A percentile compares a stretch with the other conserved stretches of the same genome.
phyloP scores from a whole-genome alignment of 2,329 filamentous ascomycete genomes.

The Aspergillus neoniger region DNA sequence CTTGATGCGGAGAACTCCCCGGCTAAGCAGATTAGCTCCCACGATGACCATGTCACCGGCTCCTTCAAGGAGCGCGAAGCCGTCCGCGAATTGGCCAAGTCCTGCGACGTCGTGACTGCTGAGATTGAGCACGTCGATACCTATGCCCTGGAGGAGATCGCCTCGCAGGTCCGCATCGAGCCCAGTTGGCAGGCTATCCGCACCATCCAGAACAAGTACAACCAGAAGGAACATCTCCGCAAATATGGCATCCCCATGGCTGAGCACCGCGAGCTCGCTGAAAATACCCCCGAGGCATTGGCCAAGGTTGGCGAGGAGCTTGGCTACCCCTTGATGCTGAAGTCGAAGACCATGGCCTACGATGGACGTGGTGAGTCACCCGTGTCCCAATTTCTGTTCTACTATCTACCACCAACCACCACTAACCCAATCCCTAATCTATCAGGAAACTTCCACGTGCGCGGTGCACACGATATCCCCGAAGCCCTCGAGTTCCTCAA shows the following conservation, averaged over 20 bases:
- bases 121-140: slow-evolving; percentile 96
- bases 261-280: slow-evolving; percentile 65
- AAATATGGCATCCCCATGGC: slow-evolving; percentile 71
- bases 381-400: neutral
- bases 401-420: neutral
- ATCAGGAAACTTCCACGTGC: slow-evolving; percentile 66
- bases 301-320: slow-evolving; percentile 63
- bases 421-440: neutral
- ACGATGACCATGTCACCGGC: slow-evolving; percentile 72
- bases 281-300: slow-evolving; percentile 62
- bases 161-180: slow-evolving; percentile 68
- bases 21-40: slow-evolving; percentile 81
- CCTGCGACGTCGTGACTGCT: slow-evolving; percentile 80
- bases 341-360: slow-evolving; percentile 85
- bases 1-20: slow-evolving; percentile 76
- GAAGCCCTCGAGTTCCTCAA: slow-evolving; percentile 70
- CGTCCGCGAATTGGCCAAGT: slow-evolving; percentile 74
- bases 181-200: slow-evolving; percentile 85
- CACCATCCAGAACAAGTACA: slow-evolving; percentile 90
- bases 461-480: slow-evolving; percentile 60
- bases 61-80: slow-evolving; percentile 83
- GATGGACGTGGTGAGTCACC: slow-evolving; percentile 72
- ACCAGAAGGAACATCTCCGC: slow-evolving; percentile 79
- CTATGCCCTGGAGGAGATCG: slow-evolving; percentile 80
- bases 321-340: slow-evolving; percentile 88